Conservation (phyloP, 495 filamentous ascomycete species). For the Penicillium tannophilum region DNA sequence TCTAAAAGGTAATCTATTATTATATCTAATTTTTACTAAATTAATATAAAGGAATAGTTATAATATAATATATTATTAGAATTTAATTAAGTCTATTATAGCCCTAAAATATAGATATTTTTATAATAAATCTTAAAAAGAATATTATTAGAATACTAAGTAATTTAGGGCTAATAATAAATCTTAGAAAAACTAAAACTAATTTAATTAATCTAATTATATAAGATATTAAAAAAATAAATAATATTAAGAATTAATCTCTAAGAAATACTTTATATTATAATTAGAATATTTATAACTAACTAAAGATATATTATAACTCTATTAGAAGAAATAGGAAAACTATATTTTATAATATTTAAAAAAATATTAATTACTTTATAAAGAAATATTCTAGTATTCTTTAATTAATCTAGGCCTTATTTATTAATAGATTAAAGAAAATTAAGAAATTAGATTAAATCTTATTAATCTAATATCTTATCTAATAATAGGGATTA, state of each 20-base stretch:
- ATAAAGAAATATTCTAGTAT: not conserved
- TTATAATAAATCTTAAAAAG: not conserved
- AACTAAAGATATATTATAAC: too few species aligned
- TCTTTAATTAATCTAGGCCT: not conserved
- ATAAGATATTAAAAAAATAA: too few species aligned
- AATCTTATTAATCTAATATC: not conserved
- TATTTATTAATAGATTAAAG: not conserved
- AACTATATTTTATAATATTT: not conserved
- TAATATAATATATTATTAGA: not conserved
- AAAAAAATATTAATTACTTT: constrained; percentile 1
- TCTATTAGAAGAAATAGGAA: too few species aligned
- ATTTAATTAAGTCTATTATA: not conserved
- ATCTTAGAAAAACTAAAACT: not conserved
- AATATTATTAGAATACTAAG: not conserved
- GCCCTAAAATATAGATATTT: not conserved
- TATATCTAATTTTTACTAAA: not conserved
- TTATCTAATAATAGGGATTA: not conserved
- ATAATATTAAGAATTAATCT: too few species aligned
- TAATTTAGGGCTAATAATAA: too few species aligned
- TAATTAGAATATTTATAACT: too few species aligned
- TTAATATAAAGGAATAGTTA: not conserved
- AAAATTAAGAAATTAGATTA: not conserved
- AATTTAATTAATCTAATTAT: not conserved
- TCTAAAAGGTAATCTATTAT: not conserved
- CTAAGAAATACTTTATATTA: too few species aligned